Evolutionary conservation across 768 basidiomycete genomes (phyloP).

Genomic region (Gymnopilus dilepis): DNA sequence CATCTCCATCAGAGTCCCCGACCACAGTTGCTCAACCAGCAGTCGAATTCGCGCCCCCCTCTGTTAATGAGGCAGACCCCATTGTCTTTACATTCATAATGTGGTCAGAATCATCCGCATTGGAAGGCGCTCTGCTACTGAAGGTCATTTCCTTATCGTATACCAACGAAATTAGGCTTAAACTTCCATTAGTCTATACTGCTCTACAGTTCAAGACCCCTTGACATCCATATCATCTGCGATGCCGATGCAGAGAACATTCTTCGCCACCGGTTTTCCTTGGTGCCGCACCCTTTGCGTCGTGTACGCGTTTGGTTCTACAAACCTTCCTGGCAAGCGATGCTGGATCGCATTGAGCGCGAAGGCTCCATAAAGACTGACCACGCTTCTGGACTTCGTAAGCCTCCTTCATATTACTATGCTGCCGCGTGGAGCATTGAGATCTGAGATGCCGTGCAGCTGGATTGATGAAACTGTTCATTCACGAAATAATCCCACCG

Average conservation of each 20-base stretch:
- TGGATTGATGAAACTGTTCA: constrained; percentile 58
- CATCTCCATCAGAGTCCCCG: not conserved
- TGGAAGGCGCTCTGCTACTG: constrained; percentile 47
- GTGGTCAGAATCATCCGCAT: constrained; percentile 47
- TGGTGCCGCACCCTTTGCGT: constrained; percentile 43
- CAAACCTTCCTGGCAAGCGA: constrained; percentile 42
- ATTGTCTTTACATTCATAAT: constrained; percentile 48
- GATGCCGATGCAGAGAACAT: constrained; percentile 46
- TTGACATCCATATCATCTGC: constrained; percentile 51
- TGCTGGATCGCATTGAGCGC: constrained; percentile 48
- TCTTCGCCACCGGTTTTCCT: constrained; percentile 42
- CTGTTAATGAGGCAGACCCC: constrained; percentile 30
- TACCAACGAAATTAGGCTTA: not conserved
- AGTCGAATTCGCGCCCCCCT: not conserved
- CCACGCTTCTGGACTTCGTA: constrained; percentile 54
- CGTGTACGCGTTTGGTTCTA: constrained; percentile 48
- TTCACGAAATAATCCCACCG: constrained; percentile 53
- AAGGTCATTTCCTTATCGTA: constrained; percentile 38
- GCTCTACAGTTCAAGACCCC: constrained; percentile 43
- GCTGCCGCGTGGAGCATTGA: not conserved
- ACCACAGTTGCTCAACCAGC: not conserved
- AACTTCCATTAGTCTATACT: constrained; percentile 31
- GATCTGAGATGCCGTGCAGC: constrained; percentile 31
- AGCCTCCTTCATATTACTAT: constrained; percentile 27
- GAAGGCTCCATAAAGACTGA: constrained; percentile 51